Evolutionary conservation across 441 rosid species (phyloP).

Genomic region (Heliophila coronopifolia): DNA sequence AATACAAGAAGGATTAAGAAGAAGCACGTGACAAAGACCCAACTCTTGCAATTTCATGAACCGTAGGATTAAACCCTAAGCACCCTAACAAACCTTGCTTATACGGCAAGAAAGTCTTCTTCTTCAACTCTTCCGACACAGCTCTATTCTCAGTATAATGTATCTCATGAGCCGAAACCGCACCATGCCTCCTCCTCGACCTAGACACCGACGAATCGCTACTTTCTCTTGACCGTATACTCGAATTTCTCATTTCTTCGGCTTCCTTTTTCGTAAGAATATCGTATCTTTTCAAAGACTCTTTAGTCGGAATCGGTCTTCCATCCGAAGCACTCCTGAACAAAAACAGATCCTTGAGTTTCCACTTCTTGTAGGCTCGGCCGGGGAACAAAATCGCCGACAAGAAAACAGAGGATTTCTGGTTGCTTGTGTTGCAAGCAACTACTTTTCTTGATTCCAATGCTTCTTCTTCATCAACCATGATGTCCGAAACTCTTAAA

Average conservation of each 20-base stretch:
- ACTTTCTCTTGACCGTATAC: slow-evolving; percentile 64
- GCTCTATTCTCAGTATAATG: slow-evolving; percentile 80
- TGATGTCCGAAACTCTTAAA: slow-evolving; percentile 55
- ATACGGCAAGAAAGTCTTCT: slow-evolving; percentile 80
- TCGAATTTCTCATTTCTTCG: slow-evolving; percentile 43
- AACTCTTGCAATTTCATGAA: slow-evolving; percentile 56
- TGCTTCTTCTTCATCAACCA: slow-evolving; percentile 44
- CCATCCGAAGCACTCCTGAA: slow-evolving; percentile 93
- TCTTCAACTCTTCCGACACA: slow-evolving; percentile 76
- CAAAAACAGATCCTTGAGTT: slow-evolving; percentile 60
- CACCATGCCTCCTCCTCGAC: slow-evolving; percentile 40
- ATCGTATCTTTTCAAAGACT: slow-evolving; percentile 42
- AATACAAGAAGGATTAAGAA: slow-evolving; percentile 27
- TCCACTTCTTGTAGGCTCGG: slow-evolving; percentile 58
- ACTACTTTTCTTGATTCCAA: slow-evolving; percentile 15
- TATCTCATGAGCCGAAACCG: slow-evolving; percentile 72
- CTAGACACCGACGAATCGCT: slow-evolving; percentile 31
- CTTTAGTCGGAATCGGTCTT: slow-evolving; percentile 46
- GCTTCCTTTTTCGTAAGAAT: slow-evolving; percentile 41
- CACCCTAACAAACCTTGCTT: slow-evolving; percentile 80
- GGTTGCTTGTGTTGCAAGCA: slow-evolving; percentile 28
- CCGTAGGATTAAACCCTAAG: slow-evolving; percentile 57
- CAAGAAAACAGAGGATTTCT: slow-evolving; percentile 38
- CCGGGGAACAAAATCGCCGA: slow-evolving; percentile 55
- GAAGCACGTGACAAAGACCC: slow-evolving; percentile 67